Evolutionary conservation across 2,329 filamentous ascomycete species (phyloP).

Genomic region (Curvularia sp.): DNA sequence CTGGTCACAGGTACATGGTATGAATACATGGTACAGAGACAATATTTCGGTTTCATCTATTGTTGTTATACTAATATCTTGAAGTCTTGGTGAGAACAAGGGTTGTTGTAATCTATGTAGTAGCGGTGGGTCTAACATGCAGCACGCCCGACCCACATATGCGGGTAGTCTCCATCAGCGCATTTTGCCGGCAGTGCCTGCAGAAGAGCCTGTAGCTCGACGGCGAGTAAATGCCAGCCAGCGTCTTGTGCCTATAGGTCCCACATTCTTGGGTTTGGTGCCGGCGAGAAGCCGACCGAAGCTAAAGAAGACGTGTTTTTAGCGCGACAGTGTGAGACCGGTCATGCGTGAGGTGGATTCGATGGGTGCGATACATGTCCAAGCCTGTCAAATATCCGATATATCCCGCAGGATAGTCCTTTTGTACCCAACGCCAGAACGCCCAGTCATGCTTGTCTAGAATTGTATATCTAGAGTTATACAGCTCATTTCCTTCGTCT

Average conservation of each 20-base stretch:
- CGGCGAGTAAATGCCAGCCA: constrained; percentile 30
- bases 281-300: constrained; percentile 15
- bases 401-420: constrained; percentile 28
- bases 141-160: not conserved
- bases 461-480: constrained; percentile 11
- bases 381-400: constrained; percentile 8
- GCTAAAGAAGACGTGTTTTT: constrained; percentile 2
- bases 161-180: not conserved
- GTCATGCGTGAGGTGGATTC: not conserved
- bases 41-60: no score
- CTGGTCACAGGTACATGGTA: no score
- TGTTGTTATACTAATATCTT: no score
- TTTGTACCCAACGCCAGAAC: constrained; percentile 31
- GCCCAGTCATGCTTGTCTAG: constrained; percentile 32
- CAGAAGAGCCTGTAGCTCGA: constrained; percentile 19
- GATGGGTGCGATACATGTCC: constrained; percentile 8
- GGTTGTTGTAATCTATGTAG: not conserved
- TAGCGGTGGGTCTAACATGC: not conserved
- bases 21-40: no score
- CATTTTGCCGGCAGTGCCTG: constrained; percentile 43
- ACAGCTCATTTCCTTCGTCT: constrained; percentile 34
- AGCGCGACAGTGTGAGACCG: not conserved
- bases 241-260: constrained; percentile 7
- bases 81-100: no score
- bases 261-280: constrained; percentile 4